Percentiles rank a stretch among this genome's conserved stretches.
Conservation (phyloP, 1,284 basidiomycete genomes). For the Rhodotorula sp. region DNA sequence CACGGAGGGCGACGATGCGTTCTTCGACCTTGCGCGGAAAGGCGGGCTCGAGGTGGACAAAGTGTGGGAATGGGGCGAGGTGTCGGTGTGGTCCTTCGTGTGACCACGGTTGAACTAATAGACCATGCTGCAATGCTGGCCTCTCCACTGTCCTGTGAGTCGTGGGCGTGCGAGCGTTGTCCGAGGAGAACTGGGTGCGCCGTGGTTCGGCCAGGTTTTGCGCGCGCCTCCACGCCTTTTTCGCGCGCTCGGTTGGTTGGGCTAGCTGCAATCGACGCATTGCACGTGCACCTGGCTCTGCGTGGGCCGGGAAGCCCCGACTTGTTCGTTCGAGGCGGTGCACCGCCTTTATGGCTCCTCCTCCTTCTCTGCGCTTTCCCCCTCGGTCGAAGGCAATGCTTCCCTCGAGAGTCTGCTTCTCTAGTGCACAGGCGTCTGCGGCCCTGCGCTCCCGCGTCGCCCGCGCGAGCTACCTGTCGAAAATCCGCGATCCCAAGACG, state of each 20-base stretch:
- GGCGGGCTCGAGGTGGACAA: constrained; percentile 26
- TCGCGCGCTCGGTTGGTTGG: too few relatives aligned
- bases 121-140: too few relatives aligned
- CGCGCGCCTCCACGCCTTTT: too few relatives aligned
- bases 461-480: constrained; percentile 42
- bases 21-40: constrained; percentile 33
- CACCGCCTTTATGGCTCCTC: not conserved
- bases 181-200: too few relatives aligned
- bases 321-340: not conserved
- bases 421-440: constrained; percentile 4
- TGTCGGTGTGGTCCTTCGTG: constrained; percentile 37
- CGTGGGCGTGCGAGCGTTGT: too few relatives aligned
- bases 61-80: constrained; percentile 37
- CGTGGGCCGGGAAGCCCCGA: too few relatives aligned
- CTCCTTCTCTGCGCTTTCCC: too few relatives aligned
- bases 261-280: too few relatives aligned
- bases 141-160: too few relatives aligned
- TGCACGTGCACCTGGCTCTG: too few relatives aligned
- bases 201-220: too few relatives aligned
- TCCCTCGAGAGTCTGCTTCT: constrained; percentile 7
- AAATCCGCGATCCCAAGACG: constrained; percentile 45
- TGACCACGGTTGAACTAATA: not conserved
- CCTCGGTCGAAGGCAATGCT: constrained; percentile 6
- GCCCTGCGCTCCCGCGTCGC: constrained; percentile 34
- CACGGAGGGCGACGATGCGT: constrained; percentile 42